These are phyloP conservation scores for Lentinula guzmanii DNA, from an alignment of 768 basidiomycete genomes.

Conservation along the genomic window DNA sequence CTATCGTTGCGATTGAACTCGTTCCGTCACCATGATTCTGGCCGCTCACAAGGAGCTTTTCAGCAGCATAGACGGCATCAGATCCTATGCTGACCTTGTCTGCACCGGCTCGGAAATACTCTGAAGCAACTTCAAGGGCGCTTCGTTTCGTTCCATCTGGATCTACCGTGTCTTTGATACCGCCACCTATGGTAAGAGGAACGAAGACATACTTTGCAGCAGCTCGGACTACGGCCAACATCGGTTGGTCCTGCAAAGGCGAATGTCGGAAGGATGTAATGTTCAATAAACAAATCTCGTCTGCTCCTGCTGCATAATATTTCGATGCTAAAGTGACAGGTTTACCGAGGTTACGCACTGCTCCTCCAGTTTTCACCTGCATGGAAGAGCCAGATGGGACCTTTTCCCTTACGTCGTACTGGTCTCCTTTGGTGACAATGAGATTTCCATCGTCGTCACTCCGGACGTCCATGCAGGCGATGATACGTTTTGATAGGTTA, in stretches of 20 bases:
- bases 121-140: conserved; percentile 91
- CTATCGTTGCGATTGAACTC: conserved; percentile 92
- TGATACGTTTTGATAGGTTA: conserved; percentile 86
- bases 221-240: conserved; percentile 91
- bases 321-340: conserved; percentile 85
- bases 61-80: conserved; percentile 93
- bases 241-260: conserved; percentile 93
- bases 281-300: conserved; percentile 96
- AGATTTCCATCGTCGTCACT: conserved; percentile 95
- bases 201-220: conserved; percentile 91
- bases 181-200: conserved; percentile 97
- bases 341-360: conserved; percentile 95
- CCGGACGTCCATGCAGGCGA: conserved; percentile 97
- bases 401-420: conserved; percentile 96
- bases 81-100: conserved; percentile 98
- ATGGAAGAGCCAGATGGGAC: conserved; percentile 15
- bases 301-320: conserved; percentile 86
- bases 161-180: conserved; percentile 93
- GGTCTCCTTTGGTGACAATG: conserved; percentile 98
- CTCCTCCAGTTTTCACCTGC: conserved; percentile 50
- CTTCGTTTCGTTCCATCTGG: conserved; percentile 86
- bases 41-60: conserved; percentile 54
- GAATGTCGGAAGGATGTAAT: conserved; percentile 99
- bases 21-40: conserved; percentile 53
- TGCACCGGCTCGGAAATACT: conserved; percentile 95